Base-by-base conservation (phyloP, 441 rosid species). In the Jatropha multifida region DNA sequence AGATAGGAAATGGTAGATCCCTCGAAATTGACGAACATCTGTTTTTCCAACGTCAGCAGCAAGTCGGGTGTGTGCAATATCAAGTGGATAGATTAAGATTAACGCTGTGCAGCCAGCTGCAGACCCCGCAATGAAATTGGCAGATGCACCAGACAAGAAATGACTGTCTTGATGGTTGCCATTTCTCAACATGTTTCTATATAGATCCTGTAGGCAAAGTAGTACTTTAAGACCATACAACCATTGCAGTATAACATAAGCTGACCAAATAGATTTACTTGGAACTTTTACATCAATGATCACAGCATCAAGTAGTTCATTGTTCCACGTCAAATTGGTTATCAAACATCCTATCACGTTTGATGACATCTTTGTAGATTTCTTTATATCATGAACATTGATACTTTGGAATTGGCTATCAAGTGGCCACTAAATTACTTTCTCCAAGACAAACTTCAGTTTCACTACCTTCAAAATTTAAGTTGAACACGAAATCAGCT, bases 31-130 rank as follows among this genome's bases (percentile, higher is more conserved):
- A 8, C 97, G 98, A 78, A 75, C 88, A 17, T 89, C 94, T 4
- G 86, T 81, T 77, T 86, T 89, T 42, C 98, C 98, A 46, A 93
- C 83, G 60, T 95, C 99, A n/a, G 98, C 97, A 44, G 98, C 97
- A 65, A 93, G 89, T 65, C 95, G 98, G n/a, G 98, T 95, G 80
- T 92, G 98, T 1, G 99, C 94, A 4, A 93, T 93, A 68, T 93
- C 99, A 12, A 93, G 96, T n/a, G 97, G 98, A 86, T 94, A 94
- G 74, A 93, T 92, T 48, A 95, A 73, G 69, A 93, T 81, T 81
- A 93, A 80, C 55, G 99, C 88, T 41, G 94, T 85, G 59, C 99
- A 94, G 37, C 97, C 99, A 59, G 98, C 97, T 2, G 90, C 96
- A 77, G 98, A 88, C 27, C 99, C 98, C 1, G 99, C 97, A 4